Evolutionary conservation across 192 early-diverging fungal genomes (phyloP).

Genomic region (Lunasporangiospora selenospora): DNA sequence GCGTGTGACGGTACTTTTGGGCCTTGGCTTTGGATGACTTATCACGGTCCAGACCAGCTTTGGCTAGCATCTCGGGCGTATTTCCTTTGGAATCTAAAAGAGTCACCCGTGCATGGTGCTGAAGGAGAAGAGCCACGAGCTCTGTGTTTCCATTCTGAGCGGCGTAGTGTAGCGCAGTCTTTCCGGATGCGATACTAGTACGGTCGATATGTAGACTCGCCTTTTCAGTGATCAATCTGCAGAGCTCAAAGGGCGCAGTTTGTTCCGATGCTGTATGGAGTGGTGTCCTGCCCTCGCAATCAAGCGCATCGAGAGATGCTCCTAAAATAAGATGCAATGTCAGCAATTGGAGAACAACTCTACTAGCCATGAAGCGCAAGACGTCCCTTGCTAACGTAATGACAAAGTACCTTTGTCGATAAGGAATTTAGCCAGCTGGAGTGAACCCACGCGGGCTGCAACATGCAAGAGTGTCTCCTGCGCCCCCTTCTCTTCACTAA

Average conservation of each 20-base stretch:
- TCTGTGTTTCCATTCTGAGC: conserved; percentile 26
- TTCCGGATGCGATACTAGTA: conserved; percentile 8
- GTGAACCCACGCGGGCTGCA: conserved; percentile 19
- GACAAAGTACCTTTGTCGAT: conserved; percentile 33
- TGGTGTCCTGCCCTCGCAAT: conserved; percentile 34
- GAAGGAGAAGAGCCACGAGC: conserved; percentile 32
- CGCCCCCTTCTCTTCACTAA: conserved; percentile 5
- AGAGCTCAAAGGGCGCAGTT: conserved; percentile 6
- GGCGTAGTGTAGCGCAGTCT: conserved; percentile 45
- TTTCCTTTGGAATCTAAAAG: conserved; percentile 27
- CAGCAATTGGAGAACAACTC: too few relatives aligned
- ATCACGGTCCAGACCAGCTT: conserved; percentile 16
- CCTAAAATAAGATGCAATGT: too few relatives aligned
- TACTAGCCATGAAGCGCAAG: too few relatives aligned
- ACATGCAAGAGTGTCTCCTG: conserved; percentile 47
- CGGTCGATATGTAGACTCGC: conserved; percentile 32
- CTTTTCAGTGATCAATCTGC: conserved; percentile 37
- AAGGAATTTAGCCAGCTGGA: conserved; percentile 20
- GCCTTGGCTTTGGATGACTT: conserved; percentile 11
- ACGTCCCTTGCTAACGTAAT: too few relatives aligned
- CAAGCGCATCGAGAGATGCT: conserved; percentile 38
- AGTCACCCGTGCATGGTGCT: conserved; percentile 36
- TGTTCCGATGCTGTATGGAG: conserved; percentile 38
- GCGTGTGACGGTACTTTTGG: conserved; percentile 13
- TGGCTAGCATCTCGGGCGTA: conserved; percentile 42